phyloP scores from a whole-genome alignment of 1,284 basidiomycete species.

The Ceratorhiza oryzae-sativae region DNA sequence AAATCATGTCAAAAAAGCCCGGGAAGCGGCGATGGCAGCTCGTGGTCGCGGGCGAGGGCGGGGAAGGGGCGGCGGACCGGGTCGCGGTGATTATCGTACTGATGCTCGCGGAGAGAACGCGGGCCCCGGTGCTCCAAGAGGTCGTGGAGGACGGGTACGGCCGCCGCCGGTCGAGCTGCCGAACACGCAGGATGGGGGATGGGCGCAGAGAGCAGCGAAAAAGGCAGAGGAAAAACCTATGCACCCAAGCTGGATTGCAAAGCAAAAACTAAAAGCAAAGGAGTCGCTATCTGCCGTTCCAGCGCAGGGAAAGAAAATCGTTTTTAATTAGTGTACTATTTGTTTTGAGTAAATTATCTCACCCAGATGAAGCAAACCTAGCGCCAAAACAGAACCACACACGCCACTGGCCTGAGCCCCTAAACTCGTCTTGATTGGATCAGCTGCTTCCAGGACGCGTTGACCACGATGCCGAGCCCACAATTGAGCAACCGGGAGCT shows the following conservation, averaged over 20 bases:
- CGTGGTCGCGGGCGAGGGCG: conserved; percentile 42
- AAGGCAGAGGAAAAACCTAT: conserved; percentile 57
- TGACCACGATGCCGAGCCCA: conserved; percentile 43
- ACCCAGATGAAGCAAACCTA: not conserved
- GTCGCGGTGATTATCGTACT: conserved; percentile 4
- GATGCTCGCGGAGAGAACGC: conserved; percentile 35
- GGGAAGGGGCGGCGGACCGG: conserved; percentile 34
- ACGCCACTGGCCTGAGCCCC: conserved; percentile 28
- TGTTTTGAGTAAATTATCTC: conserved; percentile 6
- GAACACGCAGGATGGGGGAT: conserved; percentile 43
- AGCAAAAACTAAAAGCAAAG: conserved; percentile 73
- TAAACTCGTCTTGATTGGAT: conserved; percentile 34
- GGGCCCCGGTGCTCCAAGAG: conserved; percentile 4
- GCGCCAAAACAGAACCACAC: conserved; percentile 16
- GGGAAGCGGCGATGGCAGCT: conserved; percentile 44
- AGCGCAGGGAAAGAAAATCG: conserved; percentile 56
- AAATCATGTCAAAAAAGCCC: conserved; percentile 83
- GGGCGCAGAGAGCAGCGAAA: conserved; percentile 44
- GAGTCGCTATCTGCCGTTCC: conserved; percentile 47
- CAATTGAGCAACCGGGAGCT: conserved; percentile 68
- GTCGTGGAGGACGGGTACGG: conserved; percentile 16
- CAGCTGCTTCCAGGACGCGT: conserved; percentile 16
- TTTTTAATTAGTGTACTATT: conserved; percentile 52
- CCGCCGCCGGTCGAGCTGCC: conserved; percentile 8
- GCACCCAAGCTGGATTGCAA: conserved; percentile 95